Percentiles rank a stretch among this genome's conserved stretches.
These are phyloP conservation scores for Eremothecium cymbalariae DNA, from an alignment of 1,139 yeast genomes.

Conservation along the genomic window DNA sequence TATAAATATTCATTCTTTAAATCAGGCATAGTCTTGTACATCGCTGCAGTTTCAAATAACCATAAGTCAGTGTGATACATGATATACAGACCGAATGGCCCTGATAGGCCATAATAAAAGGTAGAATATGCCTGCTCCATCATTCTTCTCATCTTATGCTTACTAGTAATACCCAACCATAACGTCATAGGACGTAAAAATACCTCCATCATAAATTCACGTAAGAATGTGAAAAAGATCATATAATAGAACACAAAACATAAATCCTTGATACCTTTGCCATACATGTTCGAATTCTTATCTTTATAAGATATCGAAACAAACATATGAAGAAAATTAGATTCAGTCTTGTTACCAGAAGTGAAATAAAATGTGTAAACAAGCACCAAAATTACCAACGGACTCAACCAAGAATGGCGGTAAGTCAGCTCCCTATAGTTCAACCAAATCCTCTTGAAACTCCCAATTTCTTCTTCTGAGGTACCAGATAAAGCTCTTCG, in stretches of 20 bases:
- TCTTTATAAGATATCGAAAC: slow-evolving; percentile 62
- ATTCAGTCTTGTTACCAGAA: slow-evolving; percentile 45
- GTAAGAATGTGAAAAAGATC: slow-evolving; percentile 76
- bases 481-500: slow-evolving; percentile 18
- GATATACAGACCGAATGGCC: slow-evolving; percentile 83
- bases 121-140: slow-evolving; percentile 89
- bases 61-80: slow-evolving; percentile 80
- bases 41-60: slow-evolving; percentile 78
- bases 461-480: slow-evolving; percentile 19
- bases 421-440: slow-evolving; percentile 54
- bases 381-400: slow-evolving; percentile 42
- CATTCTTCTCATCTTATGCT: slow-evolving; percentile 64
- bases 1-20: slow-evolving; percentile 59
- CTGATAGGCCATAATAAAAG: slow-evolving; percentile 70
- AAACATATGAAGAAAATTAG: slow-evolving; percentile 59
- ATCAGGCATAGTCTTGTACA: slow-evolving; percentile 80
- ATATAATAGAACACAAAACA: slow-evolving; percentile 73
- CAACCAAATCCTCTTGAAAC: slow-evolving; percentile 41
- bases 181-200: slow-evolving; percentile 65
- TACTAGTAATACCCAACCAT: slow-evolving; percentile 44
- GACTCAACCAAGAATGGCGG: slow-evolving; percentile 75
- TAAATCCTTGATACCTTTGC: slow-evolving; percentile 80
- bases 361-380: slow-evolving; percentile 39
- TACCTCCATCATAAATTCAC: slow-evolving; percentile 87
- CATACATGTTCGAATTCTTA: slow-evolving; percentile 44